A percentile compares a stretch with the other conserved stretches of the same genome.
Evolutionary conservation across 495 filamentous ascomycete species (phyloP).

Genomic region (Talaromyces stipitatus): DNA sequence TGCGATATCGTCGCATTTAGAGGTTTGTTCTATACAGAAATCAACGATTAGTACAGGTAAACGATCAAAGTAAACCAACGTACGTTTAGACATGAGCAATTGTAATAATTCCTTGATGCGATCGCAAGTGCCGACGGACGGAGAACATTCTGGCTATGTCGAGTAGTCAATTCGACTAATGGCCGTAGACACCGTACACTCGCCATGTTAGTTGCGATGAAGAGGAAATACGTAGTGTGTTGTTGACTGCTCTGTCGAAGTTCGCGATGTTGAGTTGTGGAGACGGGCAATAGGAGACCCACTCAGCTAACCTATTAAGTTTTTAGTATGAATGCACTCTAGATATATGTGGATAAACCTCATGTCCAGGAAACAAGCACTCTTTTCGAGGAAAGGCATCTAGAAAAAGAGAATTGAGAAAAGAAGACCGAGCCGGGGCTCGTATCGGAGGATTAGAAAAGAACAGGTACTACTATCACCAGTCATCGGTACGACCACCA

Average conservation of each 20-base stretch:
- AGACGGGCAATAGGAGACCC: too few species aligned
- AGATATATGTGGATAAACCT: too few species aligned
- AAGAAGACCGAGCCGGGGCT: not conserved
- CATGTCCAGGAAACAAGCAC: too few species aligned
- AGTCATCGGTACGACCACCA: too few species aligned
- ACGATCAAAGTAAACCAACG: not conserved
- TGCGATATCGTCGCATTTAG: not conserved
- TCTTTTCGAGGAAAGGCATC: not conserved
- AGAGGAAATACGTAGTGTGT: not conserved
- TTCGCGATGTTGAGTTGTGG: not conserved
- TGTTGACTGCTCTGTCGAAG: not conserved
- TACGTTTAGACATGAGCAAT: conserved; percentile 4
- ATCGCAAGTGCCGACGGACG: conserved; percentile 58
- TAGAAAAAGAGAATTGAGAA: not conserved
- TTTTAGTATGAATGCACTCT: too few species aligned
- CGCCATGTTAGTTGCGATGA: not conserved
- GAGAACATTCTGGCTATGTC: conserved; percentile 6
- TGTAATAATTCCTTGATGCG: conserved; percentile 13
- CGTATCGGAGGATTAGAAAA: not conserved
- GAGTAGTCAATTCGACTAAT: not conserved
- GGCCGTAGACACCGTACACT: not conserved
- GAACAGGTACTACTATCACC: too few species aligned
- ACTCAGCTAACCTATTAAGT: too few species aligned
- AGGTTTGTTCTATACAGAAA: not conserved
- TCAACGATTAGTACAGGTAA: not conserved